phyloP scores from a whole-genome alignment of 345 rosid species.

The Draba incana region DNA sequence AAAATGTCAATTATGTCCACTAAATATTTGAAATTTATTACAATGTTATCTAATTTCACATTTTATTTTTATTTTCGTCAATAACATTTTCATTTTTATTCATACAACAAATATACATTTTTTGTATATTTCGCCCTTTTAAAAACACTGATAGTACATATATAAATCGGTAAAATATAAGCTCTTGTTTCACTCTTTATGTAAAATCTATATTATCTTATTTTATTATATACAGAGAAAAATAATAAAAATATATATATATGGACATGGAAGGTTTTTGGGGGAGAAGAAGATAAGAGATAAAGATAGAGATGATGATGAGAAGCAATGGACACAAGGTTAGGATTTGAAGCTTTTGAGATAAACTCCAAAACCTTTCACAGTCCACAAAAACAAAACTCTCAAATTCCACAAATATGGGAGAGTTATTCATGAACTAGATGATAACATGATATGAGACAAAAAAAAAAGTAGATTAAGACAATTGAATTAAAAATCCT shows the following conservation, averaged over 20 bases:
- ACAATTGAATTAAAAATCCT: neutral
- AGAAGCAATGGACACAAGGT: slow-evolving; percentile 29
- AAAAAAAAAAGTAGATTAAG: neutral
- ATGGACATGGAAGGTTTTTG: slow-evolving; percentile 25
- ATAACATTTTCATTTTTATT: neutral
- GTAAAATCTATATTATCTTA: too few relatives aligned
- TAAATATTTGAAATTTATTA: slow-evolving; percentile 24
- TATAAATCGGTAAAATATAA: too few relatives aligned
- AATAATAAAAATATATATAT: neutral
- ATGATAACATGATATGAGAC: neutral
- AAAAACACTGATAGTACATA: too few relatives aligned
- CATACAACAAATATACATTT: neutral
- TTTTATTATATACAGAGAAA: neutral
- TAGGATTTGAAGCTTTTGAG: slow-evolving; percentile 26
- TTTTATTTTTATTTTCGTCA: neutral
- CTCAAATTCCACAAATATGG: slow-evolving; percentile 15
- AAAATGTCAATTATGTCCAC: slow-evolving; percentile 7
- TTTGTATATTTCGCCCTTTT: too few relatives aligned
- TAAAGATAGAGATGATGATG: slow-evolving; percentile 41
- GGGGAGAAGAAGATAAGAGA: slow-evolving; percentile 36
- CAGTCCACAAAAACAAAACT: slow-evolving; percentile 31
- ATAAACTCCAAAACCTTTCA: slow-evolving; percentile 28
- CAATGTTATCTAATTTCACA: neutral
- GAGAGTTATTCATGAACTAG: slow-evolving; percentile 13
- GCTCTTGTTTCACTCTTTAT: too few relatives aligned